Evolutionary conservation across 2,329 filamentous ascomycete genomes (phyloP), one percentile per base, ranked within the genome.

Genomic region (Lachnellula occidentalis): DNA sequence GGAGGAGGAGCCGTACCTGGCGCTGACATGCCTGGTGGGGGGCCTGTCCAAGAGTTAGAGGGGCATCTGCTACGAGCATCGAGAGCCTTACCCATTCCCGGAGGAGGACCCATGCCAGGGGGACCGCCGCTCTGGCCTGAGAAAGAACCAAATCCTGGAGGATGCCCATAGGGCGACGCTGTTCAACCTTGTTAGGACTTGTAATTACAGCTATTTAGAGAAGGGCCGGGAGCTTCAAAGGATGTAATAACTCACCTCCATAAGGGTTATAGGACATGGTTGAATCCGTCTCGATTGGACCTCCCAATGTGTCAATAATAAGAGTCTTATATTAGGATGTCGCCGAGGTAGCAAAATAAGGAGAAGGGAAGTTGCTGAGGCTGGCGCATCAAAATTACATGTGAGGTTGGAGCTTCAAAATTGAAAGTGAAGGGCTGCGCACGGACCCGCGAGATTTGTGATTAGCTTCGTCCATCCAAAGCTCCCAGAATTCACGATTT

Each of bases 1-100:
- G 88, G 87, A 61, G 88, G 85, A 67, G 86, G 83, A 70, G 81
- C 84, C 70, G 91, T 89, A 69, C 90, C 91, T 66, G 91, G 91
- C 71, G 85, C 85, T 70, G 86, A 81, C 82, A 90, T 88, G 75
- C 87, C 88, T 76, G 88, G 88, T 69, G 88, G 87, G 72, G 86
- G 81, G 72, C 82, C 87, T 90, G 47, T 12, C 36, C 43, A 12
- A 14, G 47, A 48, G 39, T 63, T 60, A 64, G 60, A 19, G 49
- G 51, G 15, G 12, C 31, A 12, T 21, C 6, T 24, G 49, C 60
- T 53, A 39, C 21, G 34, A 55, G 53, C 45, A 31, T 50, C 39
- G 21, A 45, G 5, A 31, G 48, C 70, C 81, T 72, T 79, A 92
- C 90, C 88, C 81, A 91, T 83, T 73, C 89, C 90, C 64, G 90